Conservation (phyloP, 2,329 filamentous ascomycete species). For the Ilyonectria mors-panacis region DNA sequence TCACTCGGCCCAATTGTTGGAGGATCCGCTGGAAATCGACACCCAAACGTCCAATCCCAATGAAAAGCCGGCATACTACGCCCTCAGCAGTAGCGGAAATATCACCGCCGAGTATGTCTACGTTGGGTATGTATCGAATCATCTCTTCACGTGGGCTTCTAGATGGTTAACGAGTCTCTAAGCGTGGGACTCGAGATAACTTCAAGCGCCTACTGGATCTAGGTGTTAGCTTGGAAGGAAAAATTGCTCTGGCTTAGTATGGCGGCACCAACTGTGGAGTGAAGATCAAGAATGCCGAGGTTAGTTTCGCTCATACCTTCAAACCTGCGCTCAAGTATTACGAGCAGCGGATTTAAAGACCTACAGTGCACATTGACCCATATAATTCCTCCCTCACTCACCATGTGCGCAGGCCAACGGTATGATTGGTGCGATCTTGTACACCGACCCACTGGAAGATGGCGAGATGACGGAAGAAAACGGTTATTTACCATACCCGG, state of each 20-base stretch:
- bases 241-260: slow-evolving; percentile 31
- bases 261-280: slow-evolving; percentile 35
- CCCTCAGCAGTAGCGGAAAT: slow-evolving; percentile 18
- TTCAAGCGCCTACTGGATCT: slow-evolving; percentile 32
- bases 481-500: slow-evolving; percentile 32
- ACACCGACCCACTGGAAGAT: slow-evolving; percentile 31
- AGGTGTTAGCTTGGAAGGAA: slow-evolving; percentile 26
- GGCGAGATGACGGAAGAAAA: slow-evolving; percentile 38
- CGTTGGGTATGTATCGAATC: slow-evolving; percentile 23
- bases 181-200: not conserved
- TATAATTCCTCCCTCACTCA: not conserved
- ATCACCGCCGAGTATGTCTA: slow-evolving; percentile 35
- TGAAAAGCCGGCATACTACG: slow-evolving; percentile 32
- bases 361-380: not conserved
- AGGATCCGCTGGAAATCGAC: slow-evolving; percentile 36
- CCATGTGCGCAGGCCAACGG: not conserved
- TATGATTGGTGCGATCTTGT: slow-evolving; percentile 34
- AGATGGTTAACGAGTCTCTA: slow-evolving; percentile 9
- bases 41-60: slow-evolving; percentile 28
- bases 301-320: not conserved
- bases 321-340: not conserved
- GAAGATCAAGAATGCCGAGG: slow-evolving; percentile 39
- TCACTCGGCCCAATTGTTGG: slow-evolving; percentile 34
- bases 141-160: slow-evolving; percentile 20
- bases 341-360: not conserved